phyloP scores from a whole-genome alignment of 1,284 basidiomycete genomes.

The Stygiomarasmius scandens region DNA sequence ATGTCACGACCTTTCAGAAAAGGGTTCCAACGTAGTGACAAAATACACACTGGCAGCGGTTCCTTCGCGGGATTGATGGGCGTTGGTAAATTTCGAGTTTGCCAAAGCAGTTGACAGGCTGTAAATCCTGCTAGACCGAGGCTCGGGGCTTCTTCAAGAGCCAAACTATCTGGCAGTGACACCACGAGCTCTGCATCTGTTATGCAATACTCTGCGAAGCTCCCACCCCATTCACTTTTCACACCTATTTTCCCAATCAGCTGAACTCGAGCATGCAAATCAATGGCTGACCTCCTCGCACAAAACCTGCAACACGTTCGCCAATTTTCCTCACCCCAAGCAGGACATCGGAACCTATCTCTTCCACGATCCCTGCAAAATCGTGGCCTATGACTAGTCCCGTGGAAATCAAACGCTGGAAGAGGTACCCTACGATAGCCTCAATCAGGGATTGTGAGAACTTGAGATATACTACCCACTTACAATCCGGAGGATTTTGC shows the following conservation, averaged over 20 bases:
- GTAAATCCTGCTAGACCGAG: slow-evolving; percentile 24
- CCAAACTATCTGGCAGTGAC: slow-evolving; percentile 28
- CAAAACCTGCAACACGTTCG: slow-evolving; percentile 46
- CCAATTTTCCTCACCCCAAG: slow-evolving; percentile 34
- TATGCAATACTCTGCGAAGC: slow-evolving; percentile 25
- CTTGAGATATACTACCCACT: too few species aligned
- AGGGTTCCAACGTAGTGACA: too few species aligned
- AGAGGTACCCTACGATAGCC: background rate
- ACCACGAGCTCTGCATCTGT: slow-evolving; percentile 24
- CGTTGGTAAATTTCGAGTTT: slow-evolving; percentile 18
- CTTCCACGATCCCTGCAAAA: slow-evolving; percentile 44
- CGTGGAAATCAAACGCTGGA: background rate
- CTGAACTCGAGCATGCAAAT: background rate
- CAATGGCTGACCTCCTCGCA: slow-evolving; percentile 37
- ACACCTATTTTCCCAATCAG: background rate
- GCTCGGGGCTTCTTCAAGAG: slow-evolving; percentile 31
- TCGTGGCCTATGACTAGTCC: slow-evolving; percentile 41
- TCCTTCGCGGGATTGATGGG: slow-evolving; percentile 12
- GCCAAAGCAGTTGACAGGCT: slow-evolving; percentile 22
- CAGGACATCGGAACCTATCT: slow-evolving; percentile 32
- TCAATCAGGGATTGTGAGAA: background rate
- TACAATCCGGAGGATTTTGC: slow-evolving; percentile 9
- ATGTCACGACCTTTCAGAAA: too few species aligned
- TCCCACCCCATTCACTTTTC: slow-evolving; percentile 2
- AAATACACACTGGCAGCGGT: slow-evolving; percentile 14